phyloP scores from a whole-genome alignment of 805 yeast species.

The Kuraishia capsulata region DNA sequence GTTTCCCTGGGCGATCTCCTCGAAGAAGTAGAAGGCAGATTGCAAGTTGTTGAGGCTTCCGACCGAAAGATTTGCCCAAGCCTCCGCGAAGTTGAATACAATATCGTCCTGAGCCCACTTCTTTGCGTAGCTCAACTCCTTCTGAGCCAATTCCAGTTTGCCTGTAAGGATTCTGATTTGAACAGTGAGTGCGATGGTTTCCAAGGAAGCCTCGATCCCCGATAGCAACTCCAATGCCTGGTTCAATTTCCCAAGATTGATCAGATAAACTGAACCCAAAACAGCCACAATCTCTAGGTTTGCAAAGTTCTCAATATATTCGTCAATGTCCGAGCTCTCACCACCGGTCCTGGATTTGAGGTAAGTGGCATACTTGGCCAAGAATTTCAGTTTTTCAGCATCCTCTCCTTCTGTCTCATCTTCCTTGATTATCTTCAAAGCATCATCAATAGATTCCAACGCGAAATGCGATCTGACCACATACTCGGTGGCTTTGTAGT shows the following conservation, averaged over 20 bases:
- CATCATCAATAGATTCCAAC: conserved; percentile 1
- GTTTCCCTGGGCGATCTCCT: conserved; percentile 64
- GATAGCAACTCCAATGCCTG: conserved; percentile 31
- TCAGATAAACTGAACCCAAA: conserved; percentile 30
- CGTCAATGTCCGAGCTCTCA: conserved; percentile 2
- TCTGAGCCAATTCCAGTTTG: conserved; percentile 34
- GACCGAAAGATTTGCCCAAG: conserved; percentile 46
- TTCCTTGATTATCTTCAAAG: conserved; percentile 4
- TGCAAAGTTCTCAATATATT: conserved; percentile 1
- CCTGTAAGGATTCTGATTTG: conserved; percentile 30
- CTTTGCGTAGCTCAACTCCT: conserved; percentile 33
- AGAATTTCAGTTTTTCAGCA: not conserved
- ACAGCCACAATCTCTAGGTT: conserved; percentile 21
- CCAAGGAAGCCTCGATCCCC: conserved; percentile 25
- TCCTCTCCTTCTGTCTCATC: not conserved
- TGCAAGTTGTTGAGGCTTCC: conserved; percentile 29
- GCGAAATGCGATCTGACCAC: conserved; percentile 3
- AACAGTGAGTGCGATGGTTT: conserved; percentile 27
- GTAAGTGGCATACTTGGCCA: not conserved
- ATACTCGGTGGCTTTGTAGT: conserved; percentile 8
- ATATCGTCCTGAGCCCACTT: conserved; percentile 61
- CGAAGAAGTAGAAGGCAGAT: conserved; percentile 56
- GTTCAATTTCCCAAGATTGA: conserved; percentile 28
- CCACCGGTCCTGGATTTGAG: conserved; percentile 1
- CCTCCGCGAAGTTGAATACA: conserved; percentile 68